These are phyloP conservation scores for Psilocybe sp. DNA, from an alignment of 768 basidiomycete species.

Conservation along the genomic window DNA sequence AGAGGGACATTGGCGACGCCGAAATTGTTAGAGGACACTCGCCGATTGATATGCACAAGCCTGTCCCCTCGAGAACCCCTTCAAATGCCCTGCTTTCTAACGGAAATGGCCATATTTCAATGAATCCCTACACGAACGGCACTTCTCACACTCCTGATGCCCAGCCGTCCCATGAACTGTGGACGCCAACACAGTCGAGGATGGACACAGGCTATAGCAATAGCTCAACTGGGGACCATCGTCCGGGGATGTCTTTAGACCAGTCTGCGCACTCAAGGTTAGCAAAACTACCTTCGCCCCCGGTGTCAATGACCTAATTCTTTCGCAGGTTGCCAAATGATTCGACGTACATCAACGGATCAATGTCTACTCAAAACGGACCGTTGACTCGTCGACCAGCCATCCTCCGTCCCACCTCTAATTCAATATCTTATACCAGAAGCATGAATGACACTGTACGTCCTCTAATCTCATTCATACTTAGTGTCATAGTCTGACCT, in stretches of 20 bases:
- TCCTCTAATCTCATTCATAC: slow-evolving; percentile 2
- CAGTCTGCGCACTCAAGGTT: slow-evolving; percentile 44
- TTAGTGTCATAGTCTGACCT: background rate
- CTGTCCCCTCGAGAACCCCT: slow-evolving; percentile 14
- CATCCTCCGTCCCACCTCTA: slow-evolving; percentile 37
- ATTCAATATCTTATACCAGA: slow-evolving; percentile 42
- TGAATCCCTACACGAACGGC: slow-evolving; percentile 23
- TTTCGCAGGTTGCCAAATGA: slow-evolving; percentile 39
- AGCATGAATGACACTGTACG: slow-evolving; percentile 52
- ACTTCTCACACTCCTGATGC: slow-evolving; percentile 3
- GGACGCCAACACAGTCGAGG: too few species aligned
- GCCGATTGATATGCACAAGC: slow-evolving; percentile 23
- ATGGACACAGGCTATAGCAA: background rate
- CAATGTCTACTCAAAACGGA: slow-evolving; percentile 17
- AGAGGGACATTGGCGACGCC: slow-evolving; percentile 46
- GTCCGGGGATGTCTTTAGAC: slow-evolving; percentile 37
- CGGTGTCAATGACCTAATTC: background rate
- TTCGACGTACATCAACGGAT: slow-evolving; percentile 25
- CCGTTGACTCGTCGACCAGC: slow-evolving; percentile 37
- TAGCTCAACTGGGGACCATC: slow-evolving; percentile 18
- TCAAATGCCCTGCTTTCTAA: slow-evolving; percentile 11
- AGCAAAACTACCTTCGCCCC: slow-evolving; percentile 5
- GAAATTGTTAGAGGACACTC: slow-evolving; percentile 20
- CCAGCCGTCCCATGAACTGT: too few species aligned
- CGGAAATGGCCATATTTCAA: slow-evolving; percentile 5